Percentiles rank a stretch among this genome's conserved stretches.
phyloP scores from a whole-genome alignment of 164 flowering plant species.

The Annona cherimola region DNA sequence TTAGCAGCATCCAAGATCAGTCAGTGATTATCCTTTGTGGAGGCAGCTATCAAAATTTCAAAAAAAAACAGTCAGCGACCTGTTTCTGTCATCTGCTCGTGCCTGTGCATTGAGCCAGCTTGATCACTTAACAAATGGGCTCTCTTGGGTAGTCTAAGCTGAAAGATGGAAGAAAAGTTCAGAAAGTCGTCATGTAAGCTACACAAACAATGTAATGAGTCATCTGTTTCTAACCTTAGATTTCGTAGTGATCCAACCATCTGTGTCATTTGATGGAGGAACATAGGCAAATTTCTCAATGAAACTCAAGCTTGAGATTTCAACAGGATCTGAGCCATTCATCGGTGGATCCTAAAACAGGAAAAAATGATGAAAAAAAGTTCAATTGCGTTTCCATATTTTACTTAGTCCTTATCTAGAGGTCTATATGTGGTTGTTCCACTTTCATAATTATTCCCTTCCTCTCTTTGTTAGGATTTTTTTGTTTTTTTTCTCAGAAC shows the following conservation, averaged over 20 bases:
- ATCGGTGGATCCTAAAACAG: conserved; percentile 26
- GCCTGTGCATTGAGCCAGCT: background rate
- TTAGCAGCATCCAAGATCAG: background rate
- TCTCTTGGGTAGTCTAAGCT: conserved; percentile 55
- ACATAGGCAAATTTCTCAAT: conserved; percentile 41
- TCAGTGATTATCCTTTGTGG: no score
- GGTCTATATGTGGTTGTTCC: no score
- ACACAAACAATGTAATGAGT: background rate
- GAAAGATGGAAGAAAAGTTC: conserved; percentile 21
- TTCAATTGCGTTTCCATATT: conserved; percentile 5
- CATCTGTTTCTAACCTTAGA: conserved; percentile 47
- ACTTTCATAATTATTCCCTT: no score
- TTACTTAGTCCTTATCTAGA: background rate
- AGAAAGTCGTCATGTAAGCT: background rate
- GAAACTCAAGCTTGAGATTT: conserved; percentile 13
- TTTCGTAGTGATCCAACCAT: conserved; percentile 65
- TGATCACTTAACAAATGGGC: conserved; percentile 14
- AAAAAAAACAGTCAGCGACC: background rate
- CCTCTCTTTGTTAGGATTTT: background rate
- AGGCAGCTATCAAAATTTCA: no score
- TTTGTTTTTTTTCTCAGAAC: no score
- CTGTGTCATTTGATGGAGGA: conserved; percentile 24
- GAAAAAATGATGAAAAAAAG: conserved; percentile 1
- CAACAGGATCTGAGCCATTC: conserved; percentile 13
- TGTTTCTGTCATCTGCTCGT: background rate